These are phyloP conservation scores for Trichophyton schoenleinii DNA, from an alignment of 2,329 filamentous ascomycete species.

Conservation along the genomic window DNA sequence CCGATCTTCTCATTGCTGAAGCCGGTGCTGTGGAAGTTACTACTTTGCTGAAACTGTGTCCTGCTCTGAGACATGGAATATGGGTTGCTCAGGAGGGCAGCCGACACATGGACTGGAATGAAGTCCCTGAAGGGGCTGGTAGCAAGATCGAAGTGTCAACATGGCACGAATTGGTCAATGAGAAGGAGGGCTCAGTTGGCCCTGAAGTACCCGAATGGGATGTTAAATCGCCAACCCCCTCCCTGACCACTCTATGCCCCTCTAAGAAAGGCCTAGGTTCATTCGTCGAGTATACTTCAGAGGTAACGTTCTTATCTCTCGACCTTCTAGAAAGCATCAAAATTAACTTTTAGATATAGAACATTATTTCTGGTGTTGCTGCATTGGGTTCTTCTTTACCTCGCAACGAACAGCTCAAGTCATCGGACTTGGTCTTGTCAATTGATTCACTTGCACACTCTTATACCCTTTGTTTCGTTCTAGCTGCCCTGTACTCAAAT, in stretches of 20 bases:
- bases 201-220: constrained; percentile 53
- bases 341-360: constrained; percentile 34
- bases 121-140: constrained; percentile 64
- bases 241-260: constrained; percentile 32
- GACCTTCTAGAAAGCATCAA: not conserved
- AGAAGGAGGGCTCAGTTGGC: constrained; percentile 47
- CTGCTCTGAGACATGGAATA: constrained; percentile 62
- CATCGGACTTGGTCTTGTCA: constrained; percentile 70
- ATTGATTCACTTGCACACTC: constrained; percentile 68
- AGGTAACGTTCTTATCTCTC: constrained; percentile 27
- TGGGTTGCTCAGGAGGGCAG: constrained; percentile 91
- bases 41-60: constrained; percentile 54
- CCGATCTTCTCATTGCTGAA: constrained; percentile 70
- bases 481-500: constrained; percentile 74
- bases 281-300: constrained; percentile 68
- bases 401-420: constrained; percentile 56
- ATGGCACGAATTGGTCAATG: constrained; percentile 79
- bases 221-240: constrained; percentile 37
- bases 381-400: constrained; percentile 67
- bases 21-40: constrained; percentile 80
- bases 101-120: constrained; percentile 90
- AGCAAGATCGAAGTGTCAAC: constrained; percentile 69
- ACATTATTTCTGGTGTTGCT: constrained; percentile 76
- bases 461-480: constrained; percentile 65
- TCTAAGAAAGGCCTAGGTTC: constrained; percentile 42